These are phyloP conservation scores for Xylaria arbuscula DNA, from an alignment of 2,329 filamentous ascomycete species.

Conservation along the genomic window DNA sequence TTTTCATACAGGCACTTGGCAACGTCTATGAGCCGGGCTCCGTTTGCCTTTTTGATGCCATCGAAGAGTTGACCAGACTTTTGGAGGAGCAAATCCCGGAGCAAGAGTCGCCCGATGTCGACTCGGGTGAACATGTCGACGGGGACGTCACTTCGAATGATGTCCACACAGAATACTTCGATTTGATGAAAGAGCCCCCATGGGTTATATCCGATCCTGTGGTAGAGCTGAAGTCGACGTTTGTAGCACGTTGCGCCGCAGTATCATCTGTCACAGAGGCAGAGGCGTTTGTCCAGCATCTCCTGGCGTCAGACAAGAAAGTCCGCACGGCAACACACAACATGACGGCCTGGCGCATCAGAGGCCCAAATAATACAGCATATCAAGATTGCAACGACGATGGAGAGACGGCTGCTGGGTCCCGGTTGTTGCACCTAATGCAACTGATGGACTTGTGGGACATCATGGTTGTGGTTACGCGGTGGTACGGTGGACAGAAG, in stretches of 20 bases:
- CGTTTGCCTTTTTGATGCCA: constrained; percentile 91
- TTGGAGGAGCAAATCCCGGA: constrained; percentile 50
- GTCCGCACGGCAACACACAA: constrained; percentile 92
- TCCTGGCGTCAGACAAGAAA: constrained; percentile 85
- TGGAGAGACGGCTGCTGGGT: constrained; percentile 91
- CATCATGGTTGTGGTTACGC: constrained; percentile 88
- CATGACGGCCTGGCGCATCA: constrained; percentile 93
- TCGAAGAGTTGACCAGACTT: constrained; percentile 74
- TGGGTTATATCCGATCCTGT: constrained; percentile 83
- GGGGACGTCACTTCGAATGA: constrained; percentile 26
- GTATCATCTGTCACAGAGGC: constrained; percentile 79
- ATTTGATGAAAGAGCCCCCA: constrained; percentile 54
- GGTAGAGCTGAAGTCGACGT: constrained; percentile 86
- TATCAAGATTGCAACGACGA: constrained; percentile 97
- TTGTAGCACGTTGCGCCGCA: constrained; percentile 79
- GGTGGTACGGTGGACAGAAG: constrained; percentile 95
- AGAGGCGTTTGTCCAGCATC: constrained; percentile 74
- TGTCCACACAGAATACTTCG: constrained; percentile 22
- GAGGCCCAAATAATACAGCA: constrained; percentile 63
- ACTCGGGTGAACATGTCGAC: constrained; percentile 31
- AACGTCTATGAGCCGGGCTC: constrained; percentile 77
- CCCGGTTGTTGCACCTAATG: constrained; percentile 86
- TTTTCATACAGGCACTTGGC: constrained; percentile 74
- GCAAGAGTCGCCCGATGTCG: constrained; percentile 43
- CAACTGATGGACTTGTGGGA: constrained; percentile 96